A percentile compares a stretch with the other conserved stretches of the same genome.
Conservation (phyloP, 2,329 filamentous ascomycete species). For the Sporothrix brunneoviolacea region DNA sequence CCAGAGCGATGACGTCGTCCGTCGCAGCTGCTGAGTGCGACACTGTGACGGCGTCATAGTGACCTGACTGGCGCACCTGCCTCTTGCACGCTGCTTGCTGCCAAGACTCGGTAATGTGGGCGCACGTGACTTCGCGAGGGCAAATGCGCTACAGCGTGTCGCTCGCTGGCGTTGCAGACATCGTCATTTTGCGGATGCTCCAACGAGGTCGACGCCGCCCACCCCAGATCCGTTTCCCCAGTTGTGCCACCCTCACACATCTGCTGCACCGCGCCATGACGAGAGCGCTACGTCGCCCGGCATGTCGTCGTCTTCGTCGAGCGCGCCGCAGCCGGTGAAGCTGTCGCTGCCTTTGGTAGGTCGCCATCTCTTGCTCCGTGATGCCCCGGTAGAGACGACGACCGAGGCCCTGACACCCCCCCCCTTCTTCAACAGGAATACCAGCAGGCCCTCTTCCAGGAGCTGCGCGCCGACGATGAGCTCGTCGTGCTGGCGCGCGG, state of each 20-base stretch:
- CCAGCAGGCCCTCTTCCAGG: conserved; percentile 91
- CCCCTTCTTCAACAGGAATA: conserved; percentile 55
- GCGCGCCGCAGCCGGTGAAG: conserved; percentile 64
- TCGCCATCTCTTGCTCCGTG: neutral
- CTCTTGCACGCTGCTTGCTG: too few relatives aligned
- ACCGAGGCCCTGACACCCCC: neutral
- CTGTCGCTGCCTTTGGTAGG: conserved; percentile 68
- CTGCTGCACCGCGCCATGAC: conserved; percentile 6
- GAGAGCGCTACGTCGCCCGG: conserved; percentile 19
- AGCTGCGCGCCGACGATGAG: conserved; percentile 85
- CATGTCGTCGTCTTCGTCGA: conserved; percentile 42
- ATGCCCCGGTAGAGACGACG: too few relatives aligned
- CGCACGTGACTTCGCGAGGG: conserved; percentile 12
- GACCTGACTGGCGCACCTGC: too few relatives aligned
- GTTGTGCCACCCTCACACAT: too few relatives aligned
- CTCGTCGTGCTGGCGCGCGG: conserved; percentile 87
- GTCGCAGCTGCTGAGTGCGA: neutral
- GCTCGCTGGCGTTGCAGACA: conserved; percentile 22
- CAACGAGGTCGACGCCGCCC: too few relatives aligned
- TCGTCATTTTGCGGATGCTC: too few relatives aligned
- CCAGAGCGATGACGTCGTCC: conserved; percentile 12
- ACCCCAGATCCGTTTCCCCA: too few relatives aligned
- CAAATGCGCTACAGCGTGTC: neutral
- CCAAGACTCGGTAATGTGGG: too few relatives aligned
- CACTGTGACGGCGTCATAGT: too few relatives aligned